These are phyloP conservation scores for Dendrostoma leiphaemia DNA, from an alignment of 2,329 filamentous ascomycete genomes.

Conservation along the genomic window DNA sequence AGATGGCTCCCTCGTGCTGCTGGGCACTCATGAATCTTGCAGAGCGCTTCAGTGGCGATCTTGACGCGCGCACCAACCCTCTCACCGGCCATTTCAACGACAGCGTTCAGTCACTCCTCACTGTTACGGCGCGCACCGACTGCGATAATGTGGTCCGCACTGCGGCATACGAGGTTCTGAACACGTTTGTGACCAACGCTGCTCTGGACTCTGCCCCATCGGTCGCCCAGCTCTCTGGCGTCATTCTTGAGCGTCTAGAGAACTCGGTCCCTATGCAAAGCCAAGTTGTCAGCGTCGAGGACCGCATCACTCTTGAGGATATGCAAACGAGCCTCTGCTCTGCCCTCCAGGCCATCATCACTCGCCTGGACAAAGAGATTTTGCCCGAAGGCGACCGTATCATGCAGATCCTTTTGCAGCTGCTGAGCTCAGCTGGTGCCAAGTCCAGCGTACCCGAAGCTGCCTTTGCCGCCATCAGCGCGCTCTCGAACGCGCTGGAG, in stretches of 20 bases:
- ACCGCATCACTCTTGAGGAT: conserved; percentile 92
- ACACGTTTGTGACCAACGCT: conserved; percentile 88
- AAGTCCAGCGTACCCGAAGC: conserved; percentile 96
- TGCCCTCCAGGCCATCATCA: conserved; percentile 87
- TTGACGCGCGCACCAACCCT: conserved; percentile 73
- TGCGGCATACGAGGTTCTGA: conserved; percentile 94
- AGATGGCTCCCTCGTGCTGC: conserved; percentile 98
- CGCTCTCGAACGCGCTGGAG: conserved; percentile 87
- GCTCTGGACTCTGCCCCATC: conserved; percentile 80
- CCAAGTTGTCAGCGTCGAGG: conserved; percentile 95
- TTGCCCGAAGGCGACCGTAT: conserved; percentile 87
- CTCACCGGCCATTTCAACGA: conserved; percentile 91
- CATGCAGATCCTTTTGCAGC: conserved; percentile 83
- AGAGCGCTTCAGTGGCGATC: conserved; percentile 88
- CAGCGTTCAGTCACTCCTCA: conserved; percentile 80
- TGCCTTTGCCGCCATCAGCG: conserved; percentile 87
- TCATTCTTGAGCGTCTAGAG: conserved; percentile 88
- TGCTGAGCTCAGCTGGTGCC: conserved; percentile 71
- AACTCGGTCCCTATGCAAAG: conserved; percentile 84
- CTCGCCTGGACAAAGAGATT: conserved; percentile 88
- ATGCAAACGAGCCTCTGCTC: conserved; percentile 96
- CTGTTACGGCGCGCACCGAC: conserved; percentile 79
- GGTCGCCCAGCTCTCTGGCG: conserved; percentile 78
- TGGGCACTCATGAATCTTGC: conserved; percentile 99
- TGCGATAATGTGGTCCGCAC: conserved; percentile 88